Conservation (phyloP, 768 basidiomycete species). For the Cantharellus anzutake region DNA sequence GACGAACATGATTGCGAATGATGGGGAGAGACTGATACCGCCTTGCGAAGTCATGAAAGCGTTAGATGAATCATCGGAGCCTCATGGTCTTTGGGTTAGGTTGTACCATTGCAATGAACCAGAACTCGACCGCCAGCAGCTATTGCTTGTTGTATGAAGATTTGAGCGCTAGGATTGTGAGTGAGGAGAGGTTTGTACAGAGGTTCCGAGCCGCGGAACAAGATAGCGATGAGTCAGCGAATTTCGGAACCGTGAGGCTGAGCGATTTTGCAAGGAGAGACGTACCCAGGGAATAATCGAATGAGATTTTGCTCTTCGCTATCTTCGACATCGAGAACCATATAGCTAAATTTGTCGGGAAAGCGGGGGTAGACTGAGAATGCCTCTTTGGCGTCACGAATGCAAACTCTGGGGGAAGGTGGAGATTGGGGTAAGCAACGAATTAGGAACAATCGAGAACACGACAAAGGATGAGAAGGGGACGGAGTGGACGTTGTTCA, state of each 20-base stretch:
- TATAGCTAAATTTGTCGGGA: constrained; percentile 55
- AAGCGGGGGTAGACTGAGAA: constrained; percentile 81
- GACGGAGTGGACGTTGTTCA: not conserved
- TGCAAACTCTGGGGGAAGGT: constrained; percentile 43
- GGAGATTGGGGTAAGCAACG: not conserved
- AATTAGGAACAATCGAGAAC: not conserved
- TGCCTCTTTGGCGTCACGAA: constrained; percentile 75
- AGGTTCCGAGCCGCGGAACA: not conserved
- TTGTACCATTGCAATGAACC: constrained; percentile 74
- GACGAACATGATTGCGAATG: constrained; percentile 85
- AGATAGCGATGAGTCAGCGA: not conserved
- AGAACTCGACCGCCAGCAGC: constrained; percentile 52
- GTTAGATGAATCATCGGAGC: not conserved
- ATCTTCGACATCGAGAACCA: constrained; percentile 75
- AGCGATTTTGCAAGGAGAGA: constrained; percentile 5
- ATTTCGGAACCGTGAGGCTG: not conserved
- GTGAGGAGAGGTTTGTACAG: not conserved
- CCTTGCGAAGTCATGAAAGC: constrained; percentile 23
- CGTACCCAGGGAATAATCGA: constrained; percentile 68
- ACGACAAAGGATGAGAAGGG: constrained; percentile 2
- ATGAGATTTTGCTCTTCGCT: constrained; percentile 92
- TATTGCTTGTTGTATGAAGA: constrained; percentile 56
- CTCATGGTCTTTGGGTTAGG: not conserved
- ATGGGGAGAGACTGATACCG: constrained; percentile 71
- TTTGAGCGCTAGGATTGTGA: constrained; percentile 35